These are phyloP conservation scores for Coleophoma cylindrospora DNA, from an alignment of 2,329 filamentous ascomycete genomes.

Conservation along the genomic window DNA sequence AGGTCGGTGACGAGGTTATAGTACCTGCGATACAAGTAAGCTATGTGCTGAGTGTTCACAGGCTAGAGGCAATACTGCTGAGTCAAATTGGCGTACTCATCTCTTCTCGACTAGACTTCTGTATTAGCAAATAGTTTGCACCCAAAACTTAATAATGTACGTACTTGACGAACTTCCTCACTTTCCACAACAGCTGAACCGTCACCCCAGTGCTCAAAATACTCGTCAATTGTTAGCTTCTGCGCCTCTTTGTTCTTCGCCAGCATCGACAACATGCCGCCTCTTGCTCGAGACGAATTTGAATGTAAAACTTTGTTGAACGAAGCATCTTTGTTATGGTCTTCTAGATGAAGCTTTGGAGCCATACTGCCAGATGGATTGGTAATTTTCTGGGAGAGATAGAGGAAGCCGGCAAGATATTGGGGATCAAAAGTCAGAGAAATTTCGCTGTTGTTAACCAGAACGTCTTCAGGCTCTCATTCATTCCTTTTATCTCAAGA, in stretches of 20 bases:
- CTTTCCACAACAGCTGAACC: constrained; percentile 75
- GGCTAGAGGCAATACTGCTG: constrained; percentile 59
- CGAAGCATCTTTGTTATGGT: constrained; percentile 78
- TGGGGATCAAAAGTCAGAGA: too few relatives aligned
- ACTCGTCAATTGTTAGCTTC: constrained; percentile 79
- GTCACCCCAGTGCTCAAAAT: constrained; percentile 96
- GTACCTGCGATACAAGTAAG: constrained; percentile 52
- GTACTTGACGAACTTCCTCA: constrained; percentile 70
- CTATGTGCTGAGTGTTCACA: not conserved
- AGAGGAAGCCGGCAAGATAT: too few relatives aligned
- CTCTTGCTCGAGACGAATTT: constrained; percentile 51
- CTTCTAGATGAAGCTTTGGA: constrained; percentile 65
- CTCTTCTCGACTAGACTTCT: constrained; percentile 58
- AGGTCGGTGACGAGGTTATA: constrained; percentile 96
- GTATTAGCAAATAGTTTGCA: not conserved
- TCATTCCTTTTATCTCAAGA: too few relatives aligned
- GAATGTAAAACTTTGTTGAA: constrained; percentile 87
- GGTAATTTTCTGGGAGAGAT: too few relatives aligned
- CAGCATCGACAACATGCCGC: constrained; percentile 78
- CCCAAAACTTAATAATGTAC: constrained; percentile 16
- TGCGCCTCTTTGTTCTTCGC: constrained; percentile 75
- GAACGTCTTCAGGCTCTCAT: too few relatives aligned
- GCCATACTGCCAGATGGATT: too few relatives aligned
- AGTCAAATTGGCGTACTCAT: constrained; percentile 89
- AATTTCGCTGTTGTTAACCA: too few relatives aligned